Conservation (phyloP, 768 basidiomycete genomes). For the Leccinum boreale region DNA sequence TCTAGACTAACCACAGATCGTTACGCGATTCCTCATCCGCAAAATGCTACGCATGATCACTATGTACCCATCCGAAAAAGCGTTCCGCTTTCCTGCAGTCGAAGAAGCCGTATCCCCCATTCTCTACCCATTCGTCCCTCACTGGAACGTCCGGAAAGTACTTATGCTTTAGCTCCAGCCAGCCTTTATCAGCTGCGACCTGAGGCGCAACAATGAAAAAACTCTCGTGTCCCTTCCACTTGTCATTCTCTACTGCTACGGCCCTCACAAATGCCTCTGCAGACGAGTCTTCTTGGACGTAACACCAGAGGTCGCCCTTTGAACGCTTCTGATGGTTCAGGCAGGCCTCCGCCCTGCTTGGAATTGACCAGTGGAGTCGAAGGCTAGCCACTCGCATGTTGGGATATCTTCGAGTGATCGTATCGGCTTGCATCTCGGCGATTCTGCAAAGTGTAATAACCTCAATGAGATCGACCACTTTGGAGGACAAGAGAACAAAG, state of each 20-base stretch:
- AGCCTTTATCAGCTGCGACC: background rate
- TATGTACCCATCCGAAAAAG: background rate
- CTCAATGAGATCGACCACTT: background rate
- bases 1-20: background rate
- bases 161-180: background rate
- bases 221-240: background rate
- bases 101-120: background rate
- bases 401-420: background rate
- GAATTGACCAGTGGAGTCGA: background rate
- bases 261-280: slow-evolving; percentile 36
- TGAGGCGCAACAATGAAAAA: background rate
- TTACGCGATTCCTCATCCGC: background rate
- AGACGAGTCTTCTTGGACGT: slow-evolving; percentile 61
- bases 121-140: background rate
- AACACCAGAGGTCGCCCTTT: slow-evolving; percentile 38
- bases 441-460: background rate
- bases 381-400: background rate
- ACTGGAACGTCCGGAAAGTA: background rate
- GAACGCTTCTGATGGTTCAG: background rate
- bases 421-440: background rate
- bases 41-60: background rate
- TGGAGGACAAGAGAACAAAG: background rate
- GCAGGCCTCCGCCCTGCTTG: background rate
- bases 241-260: background rate
- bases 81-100: background rate